These are phyloP conservation scores for Nakaseomyces kungkrabaensis DNA, from an alignment of 1,139 yeast species.

Conservation along the genomic window DNA sequence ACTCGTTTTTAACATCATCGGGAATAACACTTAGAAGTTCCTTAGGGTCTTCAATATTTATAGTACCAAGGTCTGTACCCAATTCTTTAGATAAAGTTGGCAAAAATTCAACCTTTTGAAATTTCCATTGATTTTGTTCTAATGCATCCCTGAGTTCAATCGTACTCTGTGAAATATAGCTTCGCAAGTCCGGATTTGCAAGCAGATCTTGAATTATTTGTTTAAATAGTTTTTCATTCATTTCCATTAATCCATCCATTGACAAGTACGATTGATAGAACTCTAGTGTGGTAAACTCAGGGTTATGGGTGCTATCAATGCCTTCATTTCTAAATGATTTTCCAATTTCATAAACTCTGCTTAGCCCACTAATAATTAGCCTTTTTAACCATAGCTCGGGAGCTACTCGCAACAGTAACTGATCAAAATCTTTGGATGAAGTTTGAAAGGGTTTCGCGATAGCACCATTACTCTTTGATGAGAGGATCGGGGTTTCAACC, in stretches of 20 bases:
- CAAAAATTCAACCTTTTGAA: slow-evolving; percentile 45
- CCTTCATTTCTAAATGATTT: slow-evolving; percentile 86
- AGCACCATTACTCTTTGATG: slow-evolving; percentile 74
- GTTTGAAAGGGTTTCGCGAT: slow-evolving; percentile 78
- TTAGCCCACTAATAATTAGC: slow-evolving; percentile 74
- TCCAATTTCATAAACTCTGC: slow-evolving; percentile 80
- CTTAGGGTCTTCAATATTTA: slow-evolving; percentile 31
- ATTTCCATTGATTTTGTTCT: slow-evolving; percentile 24
- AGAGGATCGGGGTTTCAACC: slow-evolving; percentile 78
- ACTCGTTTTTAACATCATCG: background rate
- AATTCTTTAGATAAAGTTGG: slow-evolving; percentile 41
- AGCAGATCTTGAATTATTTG: slow-evolving; percentile 26
- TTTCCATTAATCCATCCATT: slow-evolving; percentile 67
- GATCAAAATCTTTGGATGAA: slow-evolving; percentile 32
- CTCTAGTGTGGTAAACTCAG: slow-evolving; percentile 97
- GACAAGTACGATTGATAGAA: slow-evolving; percentile 93
- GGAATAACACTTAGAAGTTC: slow-evolving; percentile 29
- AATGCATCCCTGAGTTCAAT: slow-evolving; percentile 37
- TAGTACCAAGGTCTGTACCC: slow-evolving; percentile 32
- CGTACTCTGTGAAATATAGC: slow-evolving; percentile 10
- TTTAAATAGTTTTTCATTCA: slow-evolving; percentile 52
- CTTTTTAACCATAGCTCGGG: slow-evolving; percentile 92
- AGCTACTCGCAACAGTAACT: slow-evolving; percentile 68
- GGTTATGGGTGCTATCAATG: slow-evolving; percentile 92
- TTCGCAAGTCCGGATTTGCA: slow-evolving; percentile 4